Conservation (phyloP, 2,329 filamentous ascomycete species). For the Neoscytalidium dimidiatum region DNA sequence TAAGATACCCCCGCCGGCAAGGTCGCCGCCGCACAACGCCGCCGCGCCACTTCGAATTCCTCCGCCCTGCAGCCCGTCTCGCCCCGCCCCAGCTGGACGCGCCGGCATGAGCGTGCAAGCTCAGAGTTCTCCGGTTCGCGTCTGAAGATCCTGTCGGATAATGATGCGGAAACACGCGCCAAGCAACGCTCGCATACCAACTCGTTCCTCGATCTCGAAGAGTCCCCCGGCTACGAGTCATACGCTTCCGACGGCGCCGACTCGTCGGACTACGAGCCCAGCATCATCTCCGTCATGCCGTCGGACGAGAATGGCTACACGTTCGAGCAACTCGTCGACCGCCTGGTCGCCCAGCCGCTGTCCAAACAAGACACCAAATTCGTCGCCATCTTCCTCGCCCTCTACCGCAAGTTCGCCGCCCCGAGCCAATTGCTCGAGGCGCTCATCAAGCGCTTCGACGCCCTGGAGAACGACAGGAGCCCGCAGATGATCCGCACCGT, state of each 20-base stretch:
- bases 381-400: constrained; percentile 80
- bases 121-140: constrained; percentile 46
- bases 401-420: constrained; percentile 91
- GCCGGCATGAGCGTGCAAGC: constrained; percentile 49
- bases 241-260: constrained; percentile 68
- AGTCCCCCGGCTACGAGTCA: constrained; percentile 68
- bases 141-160: constrained; percentile 29
- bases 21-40: constrained; percentile 39
- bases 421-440: constrained; percentile 76
- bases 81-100: constrained; percentile 38
- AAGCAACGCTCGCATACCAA: constrained; percentile 36
- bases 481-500: constrained; percentile 76
- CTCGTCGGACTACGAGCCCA: constrained; percentile 60
- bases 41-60: constrained; percentile 49
- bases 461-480: constrained; percentile 65
- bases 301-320: constrained; percentile 62
- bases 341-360: constrained; percentile 78
- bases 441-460: constrained; percentile 75
- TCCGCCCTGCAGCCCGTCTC: constrained; percentile 45
- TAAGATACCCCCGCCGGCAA: constrained; percentile 22
- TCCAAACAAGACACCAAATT: constrained; percentile 90
- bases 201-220: constrained; percentile 67
- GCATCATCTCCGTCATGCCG: constrained; percentile 36
- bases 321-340: constrained; percentile 67
- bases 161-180: constrained; percentile 26